Evolutionary conservation across 106 monocot species (phyloP), one percentile per base, ranked within the genome.

Genomic region (Allium fistulosum): DNA sequence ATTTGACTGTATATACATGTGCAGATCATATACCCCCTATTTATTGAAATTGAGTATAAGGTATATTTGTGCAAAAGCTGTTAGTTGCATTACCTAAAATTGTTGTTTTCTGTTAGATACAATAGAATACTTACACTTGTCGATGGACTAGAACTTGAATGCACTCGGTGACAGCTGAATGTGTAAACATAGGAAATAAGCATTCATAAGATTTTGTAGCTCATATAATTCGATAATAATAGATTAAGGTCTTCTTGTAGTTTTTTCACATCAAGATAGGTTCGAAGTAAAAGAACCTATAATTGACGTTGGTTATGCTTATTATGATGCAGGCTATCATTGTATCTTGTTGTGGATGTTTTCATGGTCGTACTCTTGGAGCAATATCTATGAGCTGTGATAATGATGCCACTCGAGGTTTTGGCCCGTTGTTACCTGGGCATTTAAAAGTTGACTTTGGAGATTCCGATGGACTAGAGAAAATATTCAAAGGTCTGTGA

Each of bases 321-420:
- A 11, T 8, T 61, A 7, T 61, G 15, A 37, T 73, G 68, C 81
- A 99, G 99, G 99, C 99, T 53, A 72, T 99, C 45, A 69, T 99
- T 53, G 83, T 99, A 11, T 99, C 99, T 46, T 99, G 99, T 65
- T 99, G 99, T 74, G 99, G 99, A 28, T 99, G 99, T 75, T 99
- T 99, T 72, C 99, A 99, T 87, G 99, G 99, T 26, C 80, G 99
- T 45, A 99, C 99, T 10, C 72, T 99, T 69, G 99, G 78, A 46
- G 99, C 77, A 46, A 90, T 99, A 71, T 99, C 99, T 67, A 99
- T 99, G 99, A 99, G 99, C 67, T 99, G 92, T 64, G 92, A 93
- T 67, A 93, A 99, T 74, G 99, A 93, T 71, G 92, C 99, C 11
- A 90, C 87, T 62, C 77, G 87, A 74, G 99, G 99, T 67, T 99